phyloP scores from a whole-genome alignment of 164 flowering plant genomes.

The Dillenia suffruticosa region DNA sequence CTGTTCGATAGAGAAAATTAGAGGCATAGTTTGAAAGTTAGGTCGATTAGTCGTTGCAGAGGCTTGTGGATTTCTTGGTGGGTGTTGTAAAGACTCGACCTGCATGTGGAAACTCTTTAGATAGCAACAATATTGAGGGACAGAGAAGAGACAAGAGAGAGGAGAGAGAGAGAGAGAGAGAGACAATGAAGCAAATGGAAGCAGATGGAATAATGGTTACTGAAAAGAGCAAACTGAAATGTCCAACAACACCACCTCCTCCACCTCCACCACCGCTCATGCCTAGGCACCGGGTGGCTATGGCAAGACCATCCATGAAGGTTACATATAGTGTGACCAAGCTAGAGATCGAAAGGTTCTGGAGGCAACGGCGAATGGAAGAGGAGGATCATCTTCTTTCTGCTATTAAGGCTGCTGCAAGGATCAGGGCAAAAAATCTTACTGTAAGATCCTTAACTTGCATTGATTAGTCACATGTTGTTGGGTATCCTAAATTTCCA shows the following conservation, averaged over 20 bases:
- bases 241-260: conserved; percentile 18
- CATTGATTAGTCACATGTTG: no score
- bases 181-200: conserved; percentile 13
- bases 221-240: conserved; percentile 4
- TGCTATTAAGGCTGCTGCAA: conserved; percentile 80
- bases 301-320: conserved; percentile 1
- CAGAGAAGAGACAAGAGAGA: neutral
- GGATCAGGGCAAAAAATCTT: conserved; percentile 54
- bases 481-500: neutral
- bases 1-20: no score
- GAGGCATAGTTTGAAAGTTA: conserved; percentile 26
- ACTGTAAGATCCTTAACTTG: conserved; percentile 30
- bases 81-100: neutral
- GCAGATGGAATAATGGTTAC: conserved; percentile 7
- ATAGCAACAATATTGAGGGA: neutral
- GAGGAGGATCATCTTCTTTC: conserved; percentile 78
- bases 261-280: conserved; percentile 33
- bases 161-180: neutral
- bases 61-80: conserved; percentile 9
- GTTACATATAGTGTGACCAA: conserved; percentile 44
- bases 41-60: conserved; percentile 38
- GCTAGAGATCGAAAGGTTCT: conserved; percentile 60
- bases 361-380: conserved; percentile 56
- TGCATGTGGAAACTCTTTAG: no score
- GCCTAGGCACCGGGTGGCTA: conserved; percentile 7